Base-by-base conservation (phyloP, 306 rosid genomes). In the Pueraria montana region DNA sequence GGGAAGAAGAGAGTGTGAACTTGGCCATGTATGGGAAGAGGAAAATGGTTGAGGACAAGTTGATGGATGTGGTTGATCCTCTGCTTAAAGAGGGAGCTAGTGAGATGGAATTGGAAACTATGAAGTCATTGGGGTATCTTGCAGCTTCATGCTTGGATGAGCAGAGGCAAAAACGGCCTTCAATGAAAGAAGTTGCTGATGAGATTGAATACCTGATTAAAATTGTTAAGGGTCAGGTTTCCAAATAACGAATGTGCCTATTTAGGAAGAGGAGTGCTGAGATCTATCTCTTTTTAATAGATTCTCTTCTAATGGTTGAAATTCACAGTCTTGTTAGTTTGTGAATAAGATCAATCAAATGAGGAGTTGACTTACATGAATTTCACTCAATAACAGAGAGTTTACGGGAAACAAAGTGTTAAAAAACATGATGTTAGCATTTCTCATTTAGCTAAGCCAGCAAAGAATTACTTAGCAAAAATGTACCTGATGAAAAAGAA, bases 101-200 rank as follows among this genome's bases (percentile, higher is more conserved):
- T 32, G 77, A 81, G 40, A 8, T 87, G 12, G 91, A 85, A 65
- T 11, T 79, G 79, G 89, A 88, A 72, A 90, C 95, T 1, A 85
- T 89, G 85, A 82, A 83, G 66, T 85, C 85, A 2, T 18, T 91
- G 42, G 93, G 90, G 9, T 76, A 62, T 48, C 86, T 89, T 53
- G 95, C 92, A 0, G 81, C 71, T 36, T 43, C 88, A 1, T 89
- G 95, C 69, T 76, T 89, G 86, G 89, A 79, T 27, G 93, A 88
- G 5, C 82, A 87, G 66, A 85, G 91, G 75, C 88, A 89, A 6
- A 89, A 81, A 34, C 56, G 91, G 26, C 95, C 93, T n/a, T 46
- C 93, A 0, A 89, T 89, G 95, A 91, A 91, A 78, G 86, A 87
- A 50, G 91, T 91, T 50, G 76, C 91, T 2, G 87, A 88, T 56